Conservation (phyloP, 768 basidiomycete genomes). For the Termitomyces sp. region DNA sequence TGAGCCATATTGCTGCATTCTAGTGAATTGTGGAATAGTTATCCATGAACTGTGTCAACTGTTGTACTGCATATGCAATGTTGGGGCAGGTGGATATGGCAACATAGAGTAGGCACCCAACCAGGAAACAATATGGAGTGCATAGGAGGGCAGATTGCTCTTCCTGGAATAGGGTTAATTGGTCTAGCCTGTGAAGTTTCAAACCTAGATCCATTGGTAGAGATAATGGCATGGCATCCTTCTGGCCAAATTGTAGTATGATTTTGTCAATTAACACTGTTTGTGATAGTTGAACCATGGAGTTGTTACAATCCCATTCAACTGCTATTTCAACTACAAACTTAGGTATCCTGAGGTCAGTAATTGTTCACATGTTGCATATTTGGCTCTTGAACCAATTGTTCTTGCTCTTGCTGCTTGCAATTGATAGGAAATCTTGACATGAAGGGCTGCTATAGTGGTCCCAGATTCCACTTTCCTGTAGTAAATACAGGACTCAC, state of each 20-base stretch:
- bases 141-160: neutral
- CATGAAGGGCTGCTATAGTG: slow-evolving; percentile 29
- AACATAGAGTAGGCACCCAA: too few relatives aligned
- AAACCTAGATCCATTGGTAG: slow-evolving; percentile 22
- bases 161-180: slow-evolving; percentile 4
- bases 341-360: slow-evolving; percentile 18
- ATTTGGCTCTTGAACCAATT: slow-evolving; percentile 24
- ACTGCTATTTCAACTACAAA: slow-evolving; percentile 1
- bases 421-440: slow-evolving; percentile 29
- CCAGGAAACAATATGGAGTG: too few relatives aligned
- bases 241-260: slow-evolving; percentile 14
- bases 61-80: neutral
- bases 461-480: slow-evolving; percentile 3
- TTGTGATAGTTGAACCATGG: slow-evolving; percentile 20
- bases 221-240: slow-evolving; percentile 12
- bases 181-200: slow-evolving; percentile 3
- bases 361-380: slow-evolving; percentile 23
- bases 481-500: slow-evolving; percentile 17
- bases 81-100: neutral
- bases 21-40: neutral
- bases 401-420: slow-evolving; percentile 3
- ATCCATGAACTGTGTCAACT: neutral
- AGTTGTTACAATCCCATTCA: slow-evolving; percentile 14
- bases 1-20: neutral
- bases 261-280: slow-evolving; percentile 23